Base-by-base conservation (phyloP, 1,139 yeast genomes). In the Scheffersomyces titani region DNA sequence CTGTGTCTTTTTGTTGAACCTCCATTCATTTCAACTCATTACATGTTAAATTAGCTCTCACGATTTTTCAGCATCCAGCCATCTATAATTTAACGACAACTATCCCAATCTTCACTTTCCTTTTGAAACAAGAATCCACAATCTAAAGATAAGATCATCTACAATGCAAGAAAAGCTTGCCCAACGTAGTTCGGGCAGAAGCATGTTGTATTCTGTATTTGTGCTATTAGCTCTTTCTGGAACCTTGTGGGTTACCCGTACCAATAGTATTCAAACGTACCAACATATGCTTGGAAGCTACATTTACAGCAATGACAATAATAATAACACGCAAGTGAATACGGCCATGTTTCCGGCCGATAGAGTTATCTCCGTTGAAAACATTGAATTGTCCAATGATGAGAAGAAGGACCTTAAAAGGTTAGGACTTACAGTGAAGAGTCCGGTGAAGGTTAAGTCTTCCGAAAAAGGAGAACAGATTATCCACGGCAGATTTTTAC, bases 401-500 rank as follows among this genome's bases (percentile, higher is more conserved):
- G 54, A 59, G 44, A 47, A 44, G 11, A 55, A 56, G 24, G 61
- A 57, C n/a, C 44, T 64, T 45, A 57, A 53, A 44, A 55, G 57
- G n/a, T 63, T 73, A 55, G 75, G 75, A 0, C 71, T 80, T 51
- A 75, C 77, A 1, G 74, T 72, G 9, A 74, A 75, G 55, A 63
- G 65, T 21, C 75, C 77, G 1, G 68, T 78, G 19, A 60, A 63
- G 11, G 61, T 78, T 22, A 59, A 59, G n/a, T 63, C 65, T 19
- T 59, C 62, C 21, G 69, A 65, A 9, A 67, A 69, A 9, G 74
- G 74, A 16, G 67, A 70, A 22, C 71, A 70, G 54, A 67, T 69
- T 3, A 66, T 75, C 52, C 88, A 87, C 64, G 97, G 97, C 0
- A 72, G 94, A 56, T 91, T 91, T 65, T 73, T 91, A n/a, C 97